A percentile compares a stretch with the other conserved stretches of the same genome.
Evolutionary conservation across 768 basidiomycete species (phyloP).

Genomic region (Serendipita sp.): DNA sequence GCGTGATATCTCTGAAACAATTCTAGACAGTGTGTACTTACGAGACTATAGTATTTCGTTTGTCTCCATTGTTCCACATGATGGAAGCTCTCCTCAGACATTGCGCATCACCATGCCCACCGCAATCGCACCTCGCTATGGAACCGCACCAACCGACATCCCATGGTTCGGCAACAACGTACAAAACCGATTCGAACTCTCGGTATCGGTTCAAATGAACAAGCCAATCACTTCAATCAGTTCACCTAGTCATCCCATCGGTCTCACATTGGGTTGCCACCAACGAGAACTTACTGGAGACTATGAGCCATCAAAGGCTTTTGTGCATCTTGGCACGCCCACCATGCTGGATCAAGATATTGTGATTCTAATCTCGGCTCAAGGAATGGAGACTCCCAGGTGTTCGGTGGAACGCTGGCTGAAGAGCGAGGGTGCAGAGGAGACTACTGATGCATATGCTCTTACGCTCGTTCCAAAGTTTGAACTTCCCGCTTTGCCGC

Average conservation of each 20-base stretch:
- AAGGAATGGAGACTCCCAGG: conserved; percentile 34
- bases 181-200: not conserved
- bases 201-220: too few relatives aligned
- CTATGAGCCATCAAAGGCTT: conserved; percentile 16
- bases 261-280: too few relatives aligned
- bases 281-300: not conserved
- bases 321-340: not conserved
- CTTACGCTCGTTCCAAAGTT: too few relatives aligned
- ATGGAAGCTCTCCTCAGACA: too few relatives aligned
- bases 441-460: too few relatives aligned
- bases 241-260: too few relatives aligned
- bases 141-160: not conserved
- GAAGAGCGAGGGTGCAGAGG: too few relatives aligned
- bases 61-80: not conserved
- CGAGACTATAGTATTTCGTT: conserved; percentile 1
- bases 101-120: too few relatives aligned
- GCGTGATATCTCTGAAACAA: too few relatives aligned
- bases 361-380: conserved; percentile 31
- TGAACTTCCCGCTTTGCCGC: conserved; percentile 18
- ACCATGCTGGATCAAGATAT: conserved; percentile 33
- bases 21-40: too few relatives aligned
- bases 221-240: too few relatives aligned
- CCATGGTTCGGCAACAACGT: conserved; percentile 14
- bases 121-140: too few relatives aligned
- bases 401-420: conserved; percentile 19